Percentiles rank a stretch among this genome's conserved stretches.
phyloP scores from a whole-genome alignment of 208 protist species.

The Spongospora subterranea region DNA sequence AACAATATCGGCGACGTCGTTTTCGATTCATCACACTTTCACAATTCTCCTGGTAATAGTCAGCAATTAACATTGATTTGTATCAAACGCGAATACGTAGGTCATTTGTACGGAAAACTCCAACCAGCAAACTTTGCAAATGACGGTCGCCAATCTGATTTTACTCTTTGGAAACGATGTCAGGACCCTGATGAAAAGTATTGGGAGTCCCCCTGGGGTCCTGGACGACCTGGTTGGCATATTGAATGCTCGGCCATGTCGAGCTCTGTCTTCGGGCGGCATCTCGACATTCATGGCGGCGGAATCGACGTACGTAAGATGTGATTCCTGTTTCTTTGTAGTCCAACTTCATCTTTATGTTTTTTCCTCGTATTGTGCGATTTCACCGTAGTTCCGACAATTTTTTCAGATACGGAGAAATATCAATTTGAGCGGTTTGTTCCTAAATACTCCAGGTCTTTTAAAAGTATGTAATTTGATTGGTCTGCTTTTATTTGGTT shows the following conservation, averaged over 20 bases:
- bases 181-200: background rate
- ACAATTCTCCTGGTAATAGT: background rate
- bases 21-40: background rate
- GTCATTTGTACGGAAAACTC: background rate
- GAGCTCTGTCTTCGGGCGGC: slow-evolving; percentile 80
- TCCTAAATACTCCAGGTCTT: too few relatives aligned
- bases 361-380: too few relatives aligned
- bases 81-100: background rate
- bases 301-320: slow-evolving; percentile 77
- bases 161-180: background rate
- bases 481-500: too few relatives aligned
- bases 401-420: too few relatives aligned
- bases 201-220: slow-evolving; percentile 71
- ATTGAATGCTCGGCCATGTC: slow-evolving; percentile 99
- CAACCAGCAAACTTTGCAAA: background rate
- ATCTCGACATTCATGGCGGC: slow-evolving; percentile 76
- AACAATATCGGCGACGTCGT: background rate
- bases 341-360: too few relatives aligned
- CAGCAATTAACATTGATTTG: background rate
- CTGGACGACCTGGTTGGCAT: slow-evolving; percentile 98
- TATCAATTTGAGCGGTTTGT: too few relatives aligned
- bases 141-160: background rate
- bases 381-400: too few relatives aligned
- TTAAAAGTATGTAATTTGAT: too few relatives aligned
- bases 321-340: too few relatives aligned